These are phyloP conservation scores for Yarrowia divulgata DNA, from an alignment of 805 yeast species.

Conservation along the genomic window DNA sequence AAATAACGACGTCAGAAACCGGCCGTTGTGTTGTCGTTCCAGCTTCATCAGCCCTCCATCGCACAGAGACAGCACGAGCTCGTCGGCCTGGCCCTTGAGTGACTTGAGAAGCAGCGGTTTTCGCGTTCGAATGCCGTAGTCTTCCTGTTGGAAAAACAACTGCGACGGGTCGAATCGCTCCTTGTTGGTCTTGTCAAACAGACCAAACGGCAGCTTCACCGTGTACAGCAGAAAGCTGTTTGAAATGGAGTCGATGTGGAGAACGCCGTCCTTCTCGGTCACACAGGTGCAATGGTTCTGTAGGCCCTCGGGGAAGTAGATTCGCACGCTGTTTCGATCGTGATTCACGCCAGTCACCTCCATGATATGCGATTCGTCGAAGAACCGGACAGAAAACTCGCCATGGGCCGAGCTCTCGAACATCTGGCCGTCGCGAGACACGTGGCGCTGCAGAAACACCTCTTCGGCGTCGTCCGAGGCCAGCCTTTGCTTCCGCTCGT, in stretches of 20 bases:
- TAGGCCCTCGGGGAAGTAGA: slow-evolving; percentile 19
- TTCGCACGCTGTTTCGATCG: background rate
- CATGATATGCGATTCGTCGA: slow-evolving; percentile 24
- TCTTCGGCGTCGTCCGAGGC: slow-evolving; percentile 8
- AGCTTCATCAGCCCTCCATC: slow-evolving; percentile 37
- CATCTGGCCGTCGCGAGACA: slow-evolving; percentile 31
- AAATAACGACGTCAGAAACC: slow-evolving; percentile 22
- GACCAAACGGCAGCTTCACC: background rate
- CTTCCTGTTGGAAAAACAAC: slow-evolving; percentile 14
- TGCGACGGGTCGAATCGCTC: background rate
- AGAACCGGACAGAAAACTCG: slow-evolving; percentile 20
- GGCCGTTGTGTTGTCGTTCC: slow-evolving; percentile 16
- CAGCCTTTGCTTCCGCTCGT: background rate
- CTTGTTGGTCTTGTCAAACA: background rate
- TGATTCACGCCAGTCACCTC: slow-evolving; percentile 31
- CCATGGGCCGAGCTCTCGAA: slow-evolving; percentile 5
- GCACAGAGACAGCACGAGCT: slow-evolving; percentile 19
- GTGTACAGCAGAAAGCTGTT: slow-evolving; percentile 11
- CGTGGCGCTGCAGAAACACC: slow-evolving; percentile 12
- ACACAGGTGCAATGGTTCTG: slow-evolving; percentile 34
- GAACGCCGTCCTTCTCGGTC: slow-evolving; percentile 2
- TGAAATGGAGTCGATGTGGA: slow-evolving; percentile 17
- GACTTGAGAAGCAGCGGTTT: slow-evolving; percentile 20
- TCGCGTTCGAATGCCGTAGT: slow-evolving; percentile 23
- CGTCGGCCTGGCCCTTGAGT: slow-evolving; percentile 17